Evolutionary conservation across 192 early-diverging fungal species (phyloP), one percentile per base, ranked within the genome.

Genomic region (Entomortierella parvispora): DNA sequence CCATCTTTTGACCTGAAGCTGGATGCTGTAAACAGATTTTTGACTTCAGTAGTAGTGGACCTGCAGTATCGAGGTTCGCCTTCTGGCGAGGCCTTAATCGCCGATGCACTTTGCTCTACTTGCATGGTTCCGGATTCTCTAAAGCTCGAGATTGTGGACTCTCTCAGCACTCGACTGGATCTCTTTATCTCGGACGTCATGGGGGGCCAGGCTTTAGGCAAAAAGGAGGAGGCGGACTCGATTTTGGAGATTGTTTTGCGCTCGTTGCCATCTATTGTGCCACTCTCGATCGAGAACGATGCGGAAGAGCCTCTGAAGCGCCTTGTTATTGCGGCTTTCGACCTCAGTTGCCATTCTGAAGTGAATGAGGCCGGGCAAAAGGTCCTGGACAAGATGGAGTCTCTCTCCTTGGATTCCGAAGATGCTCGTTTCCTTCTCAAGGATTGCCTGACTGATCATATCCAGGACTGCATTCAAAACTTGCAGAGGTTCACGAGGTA

Each of bases 401-500:
- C 26, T 9, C 33, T 77, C 40, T 77, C 74, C 3, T 48, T 68
- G 23, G 55, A 62, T 11, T 68, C 65, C 3, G 74, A 77, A 18
- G 65, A 68, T 17, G 15, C 68, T n/a, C 55, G 48, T 4, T 64
- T 64, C 47, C 8, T 77, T 4, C 56, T 77, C 25, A 60, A 42
- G 2, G 74, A 77, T 5, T 62, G 50, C 23, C 26, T 77, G 37
- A 64, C 61, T 2, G 74, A 57, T 3, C 74, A 77, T 29, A 65
- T 84, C n/a, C 63, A 65, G 51, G 45, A 63, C n/a, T 71, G 70
- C 18, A 84, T 84, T 33, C 56, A 50, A 22, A 65, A 84, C 45
- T 33, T 81, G 28, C 58, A 62, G 2, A 68, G 58, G 45, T 65
- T 71, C 33, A 55, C 80, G 32, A 83, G 82, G 82, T 83, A 80